phyloP scores from a whole-genome alignment of 139 green algal genomes.

The Ettlia oleoabundans region DNA sequence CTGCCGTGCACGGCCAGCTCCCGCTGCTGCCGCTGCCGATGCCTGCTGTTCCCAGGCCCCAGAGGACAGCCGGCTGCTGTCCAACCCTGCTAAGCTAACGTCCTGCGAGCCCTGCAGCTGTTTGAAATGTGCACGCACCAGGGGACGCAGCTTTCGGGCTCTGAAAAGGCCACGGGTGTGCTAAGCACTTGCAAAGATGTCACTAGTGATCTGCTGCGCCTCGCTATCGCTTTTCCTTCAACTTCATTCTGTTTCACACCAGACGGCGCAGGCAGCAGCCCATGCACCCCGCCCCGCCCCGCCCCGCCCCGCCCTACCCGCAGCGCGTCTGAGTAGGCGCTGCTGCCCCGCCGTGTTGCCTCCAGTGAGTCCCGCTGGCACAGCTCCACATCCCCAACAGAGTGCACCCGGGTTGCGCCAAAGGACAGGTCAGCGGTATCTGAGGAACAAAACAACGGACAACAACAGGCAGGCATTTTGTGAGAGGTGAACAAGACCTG shows the following conservation, averaged over 20 bases:
- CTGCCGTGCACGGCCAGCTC: no score
- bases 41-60: no score
- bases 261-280: no score
- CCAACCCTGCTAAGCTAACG: background rate
- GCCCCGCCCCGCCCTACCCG: background rate
- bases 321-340: background rate
- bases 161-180: no score
- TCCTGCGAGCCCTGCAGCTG: background rate
- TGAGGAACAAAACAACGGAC: background rate
- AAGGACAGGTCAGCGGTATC: conserved; percentile 19
- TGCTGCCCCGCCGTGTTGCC: conserved; percentile 4
- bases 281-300: background rate
- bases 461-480: background rate
- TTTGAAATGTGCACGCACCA: no score
- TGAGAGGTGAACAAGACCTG: no score
- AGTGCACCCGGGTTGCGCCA: background rate
- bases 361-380: background rate
- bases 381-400: background rate
- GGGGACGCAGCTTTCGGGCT: no score
- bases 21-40: background rate
- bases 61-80: no score
- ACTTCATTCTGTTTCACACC: no score
- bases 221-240: no score
- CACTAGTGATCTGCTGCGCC: no score
- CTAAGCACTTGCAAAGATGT: no score